Evolutionary conservation across 148 eudicot genomes (phyloP), one percentile per base, ranked within the genome.

Genomic region (Cornus controversa): DNA sequence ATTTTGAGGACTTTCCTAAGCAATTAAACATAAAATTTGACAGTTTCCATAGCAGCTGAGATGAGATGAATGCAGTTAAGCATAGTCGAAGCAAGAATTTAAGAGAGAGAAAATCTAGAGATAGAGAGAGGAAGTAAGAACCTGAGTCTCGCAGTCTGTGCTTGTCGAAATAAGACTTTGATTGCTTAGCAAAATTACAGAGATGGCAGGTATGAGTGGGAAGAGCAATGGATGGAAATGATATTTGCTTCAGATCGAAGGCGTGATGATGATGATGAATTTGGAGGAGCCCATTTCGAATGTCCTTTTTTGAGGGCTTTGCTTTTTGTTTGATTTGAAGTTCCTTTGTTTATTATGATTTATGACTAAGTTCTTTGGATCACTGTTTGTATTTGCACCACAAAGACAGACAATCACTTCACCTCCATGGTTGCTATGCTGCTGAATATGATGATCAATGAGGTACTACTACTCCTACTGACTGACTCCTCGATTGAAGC

Each of bases 181-280:
- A 16, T 75, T 75, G 26, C 79, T 47, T 45, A 58, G 45, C 45
- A 40, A 40, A 40, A 40, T 40, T 40, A 8, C 10, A 6, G 34
- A 31, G 79, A 45, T 45, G 60, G 26, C n/a, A 74, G 34, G 20
- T 9, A 40, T 2, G 63, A 66, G 78, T 65, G 77, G 45, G 40
- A 11, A 25, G 20, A 27, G 70, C 25, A 69, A 40, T 75, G 25
- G 66, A 65, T 72, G 23, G 1, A 18, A 7, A 66, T 65, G 76
- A 23, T 64, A 14, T 71, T 71, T 78, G 34, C 81, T 78, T 71
- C 54, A 66, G 76, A 78, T 78, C 62, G 53, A 78, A 78, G 71
- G 13, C 28, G 66, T 65, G 72, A 78, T 78, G 81, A 78, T 65
- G 72, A 78, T 78, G 81, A 78, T 78, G 80, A 50, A 6, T 15